Evolutionary conservation across 495 filamentous ascomycete genomes (phyloP).

Genomic region (Hamigera avellanea): DNA sequence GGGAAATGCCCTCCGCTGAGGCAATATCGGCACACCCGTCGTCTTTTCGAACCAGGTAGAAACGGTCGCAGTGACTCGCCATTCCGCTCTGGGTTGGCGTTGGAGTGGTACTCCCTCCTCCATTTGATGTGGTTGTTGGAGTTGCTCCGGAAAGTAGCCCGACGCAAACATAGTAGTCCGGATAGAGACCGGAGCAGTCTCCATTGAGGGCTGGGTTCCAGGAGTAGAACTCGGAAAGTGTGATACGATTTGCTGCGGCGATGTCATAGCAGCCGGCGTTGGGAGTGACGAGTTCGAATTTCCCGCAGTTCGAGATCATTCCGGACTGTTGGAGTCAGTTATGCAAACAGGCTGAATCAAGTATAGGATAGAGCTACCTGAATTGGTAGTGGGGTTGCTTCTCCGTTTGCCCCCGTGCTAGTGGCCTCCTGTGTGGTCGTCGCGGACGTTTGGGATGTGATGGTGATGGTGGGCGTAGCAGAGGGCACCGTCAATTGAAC

Average conservation of each 20-base stretch:
- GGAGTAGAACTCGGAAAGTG: conserved; percentile 4
- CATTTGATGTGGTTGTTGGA: background rate
- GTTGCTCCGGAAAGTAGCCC: background rate
- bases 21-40: conserved; percentile 3
- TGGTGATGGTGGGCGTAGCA: too few relatives aligned
- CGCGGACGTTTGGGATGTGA: too few relatives aligned
- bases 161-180: conserved; percentile 2
- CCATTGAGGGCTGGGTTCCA: conserved; percentile 10
- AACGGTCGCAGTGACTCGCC: too few relatives aligned
- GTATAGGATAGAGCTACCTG: too few relatives aligned
- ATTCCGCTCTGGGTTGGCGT: background rate
- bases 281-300: conserved; percentile 1
- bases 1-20: conserved; percentile 4
- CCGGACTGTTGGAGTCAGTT: too few relatives aligned
- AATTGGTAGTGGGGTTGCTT: too few relatives aligned
- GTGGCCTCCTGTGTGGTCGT: too few relatives aligned
- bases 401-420: too few relatives aligned
- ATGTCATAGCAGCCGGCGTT: conserved; percentile 3
- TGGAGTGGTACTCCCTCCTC: background rate
- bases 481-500: too few relatives aligned
- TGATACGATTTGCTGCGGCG: conserved; percentile 3
- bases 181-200: conserved; percentile 3
- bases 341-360: too few relatives aligned
- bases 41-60: too few relatives aligned
- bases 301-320: conserved; percentile 1